Conservation (phyloP, 805 yeast genomes). For the Metschnikowia colocasiae region DNA sequence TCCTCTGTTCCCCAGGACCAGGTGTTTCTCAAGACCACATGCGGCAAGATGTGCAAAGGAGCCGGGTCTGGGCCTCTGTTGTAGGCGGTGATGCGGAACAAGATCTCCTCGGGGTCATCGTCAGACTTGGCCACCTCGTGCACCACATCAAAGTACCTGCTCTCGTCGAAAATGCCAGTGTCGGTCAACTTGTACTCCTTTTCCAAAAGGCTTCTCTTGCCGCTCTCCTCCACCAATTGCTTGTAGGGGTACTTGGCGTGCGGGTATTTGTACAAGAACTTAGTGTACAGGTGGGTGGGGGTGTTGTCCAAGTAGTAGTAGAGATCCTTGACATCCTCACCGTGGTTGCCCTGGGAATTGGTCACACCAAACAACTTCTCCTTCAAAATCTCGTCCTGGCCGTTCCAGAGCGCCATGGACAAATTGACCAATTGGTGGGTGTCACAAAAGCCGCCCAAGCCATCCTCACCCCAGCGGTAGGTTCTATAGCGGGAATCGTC, state of each 20-base stretch:
- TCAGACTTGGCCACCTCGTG: constrained; percentile 88
- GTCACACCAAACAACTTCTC: constrained; percentile 87
- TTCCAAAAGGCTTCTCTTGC: constrained; percentile 60
- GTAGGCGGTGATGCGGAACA: constrained; percentile 82
- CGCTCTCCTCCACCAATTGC: constrained; percentile 64
- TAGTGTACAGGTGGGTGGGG: constrained; percentile 90
- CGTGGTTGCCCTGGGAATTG: constrained; percentile 92
- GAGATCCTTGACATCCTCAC: constrained; percentile 88
- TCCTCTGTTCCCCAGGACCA: constrained; percentile 86
- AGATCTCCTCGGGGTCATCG: constrained; percentile 73
- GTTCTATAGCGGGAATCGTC: constrained; percentile 78
- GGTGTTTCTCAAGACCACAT: constrained; percentile 77
- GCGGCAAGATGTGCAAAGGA: constrained; percentile 86
- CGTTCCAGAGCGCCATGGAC: constrained; percentile 90
- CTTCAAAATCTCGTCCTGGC: constrained; percentile 76
- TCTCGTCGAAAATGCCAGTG: constrained; percentile 68
- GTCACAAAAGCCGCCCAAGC: constrained; percentile 85
- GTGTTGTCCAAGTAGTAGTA: constrained; percentile 87
- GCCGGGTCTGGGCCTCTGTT: constrained; percentile 81
- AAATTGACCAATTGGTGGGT: constrained; percentile 73
- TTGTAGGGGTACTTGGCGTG: constrained; percentile 79
- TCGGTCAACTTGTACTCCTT: constrained; percentile 81
- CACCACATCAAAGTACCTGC: constrained; percentile 79
- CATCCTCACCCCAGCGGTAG: constrained; percentile 96
- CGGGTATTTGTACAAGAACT: constrained; percentile 90